Base-by-base conservation (phyloP, 1,284 basidiomycete species). In the Mycosarcoma mackinlayi region DNA sequence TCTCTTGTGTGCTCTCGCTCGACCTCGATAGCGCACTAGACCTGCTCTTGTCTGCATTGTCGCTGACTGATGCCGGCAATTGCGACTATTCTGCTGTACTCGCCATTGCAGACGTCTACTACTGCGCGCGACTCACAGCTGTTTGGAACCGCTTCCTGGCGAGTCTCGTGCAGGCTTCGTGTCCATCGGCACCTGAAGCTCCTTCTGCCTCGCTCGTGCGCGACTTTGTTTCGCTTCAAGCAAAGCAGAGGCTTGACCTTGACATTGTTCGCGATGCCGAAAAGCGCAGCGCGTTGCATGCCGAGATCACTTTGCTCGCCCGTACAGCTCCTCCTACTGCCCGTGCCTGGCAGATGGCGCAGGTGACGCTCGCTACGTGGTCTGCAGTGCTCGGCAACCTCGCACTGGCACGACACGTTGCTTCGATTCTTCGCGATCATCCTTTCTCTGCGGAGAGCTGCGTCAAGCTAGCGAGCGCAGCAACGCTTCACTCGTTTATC, bases 301-400 rank as follows among this genome's bases (percentile, higher is more conserved):
- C 47, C 13, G 62, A 72, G 30, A 72, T 77, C 27, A 63, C 66
- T 2, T 42, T 52, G 23, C 57, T 77, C 2, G 71, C 69, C 2
- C 56, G 68, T 11, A 69, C 60, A 0, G 66, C 74, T 21, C 76
- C 74, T 3, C 65, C 55, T 2, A 51, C 53, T 3, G 33, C 70
- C 3, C 45, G 62, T 6, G 60, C 59, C 3, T 74, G 63, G 60
- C 53, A 58, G 23, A 57, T 77, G 46, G 62, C 73, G 1, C 57
- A 62, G n/a, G 59, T 72, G 27, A 68, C 68, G 31, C 67, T 77
- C n/a, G 76, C 70, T 3, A 71, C 68, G 6, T 77, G 76, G 76
- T 69, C 76, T 3, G 53, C 67, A 0, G 45, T 76, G 30, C 57
- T 76, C 0, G 76, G 76, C 14, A 77, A 77, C 40, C 44, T 59